Evolutionary conservation across 1,284 basidiomycete species (phyloP).

Genomic region (Irpex rosettiformis): DNA sequence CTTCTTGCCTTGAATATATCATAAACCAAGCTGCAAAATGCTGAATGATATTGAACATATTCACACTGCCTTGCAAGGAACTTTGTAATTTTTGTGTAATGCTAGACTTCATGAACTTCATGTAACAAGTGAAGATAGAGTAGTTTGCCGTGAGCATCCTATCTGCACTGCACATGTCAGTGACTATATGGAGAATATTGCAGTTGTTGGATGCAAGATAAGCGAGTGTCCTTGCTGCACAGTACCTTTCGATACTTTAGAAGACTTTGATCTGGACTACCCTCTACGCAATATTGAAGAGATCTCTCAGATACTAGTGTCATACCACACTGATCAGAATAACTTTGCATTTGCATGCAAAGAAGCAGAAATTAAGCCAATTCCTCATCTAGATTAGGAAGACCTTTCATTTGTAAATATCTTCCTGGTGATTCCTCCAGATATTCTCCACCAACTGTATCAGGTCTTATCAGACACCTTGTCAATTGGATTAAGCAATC

Average conservation of each 20-base stretch:
- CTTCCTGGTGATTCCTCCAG: conserved; percentile 31
- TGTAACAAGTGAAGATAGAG: conserved; percentile 21
- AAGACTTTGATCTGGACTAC: neutral
- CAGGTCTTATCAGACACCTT: conserved; percentile 34
- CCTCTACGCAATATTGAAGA: neutral
- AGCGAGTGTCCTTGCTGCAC: neutral
- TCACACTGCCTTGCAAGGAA: conserved; percentile 19
- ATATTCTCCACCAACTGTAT: conserved; percentile 22
- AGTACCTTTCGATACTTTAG: neutral
- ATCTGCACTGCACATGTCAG: conserved; percentile 17
- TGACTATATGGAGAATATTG: conserved; percentile 1
- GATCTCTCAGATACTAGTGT: neutral
- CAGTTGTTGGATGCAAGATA: neutral
- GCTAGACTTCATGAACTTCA: conserved; percentile 14
- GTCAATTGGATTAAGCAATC: conserved; percentile 24
- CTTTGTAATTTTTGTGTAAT: conserved; percentile 13
- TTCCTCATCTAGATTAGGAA: conserved; percentile 33
- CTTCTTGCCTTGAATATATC: conserved; percentile 27
- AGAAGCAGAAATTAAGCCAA: conserved; percentile 9
- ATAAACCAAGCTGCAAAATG: conserved; percentile 13
- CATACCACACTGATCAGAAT: conserved; percentile 7
- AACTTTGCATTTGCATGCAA: neutral
- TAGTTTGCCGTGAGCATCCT: conserved; percentile 16
- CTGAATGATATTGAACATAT: conserved; percentile 18
- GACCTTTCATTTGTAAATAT: conserved; percentile 33